Evolutionary conservation across 2,329 filamentous ascomycete species (phyloP), one percentile per base, ranked within the genome.

Genomic region (Sporothrix humicola): DNA sequence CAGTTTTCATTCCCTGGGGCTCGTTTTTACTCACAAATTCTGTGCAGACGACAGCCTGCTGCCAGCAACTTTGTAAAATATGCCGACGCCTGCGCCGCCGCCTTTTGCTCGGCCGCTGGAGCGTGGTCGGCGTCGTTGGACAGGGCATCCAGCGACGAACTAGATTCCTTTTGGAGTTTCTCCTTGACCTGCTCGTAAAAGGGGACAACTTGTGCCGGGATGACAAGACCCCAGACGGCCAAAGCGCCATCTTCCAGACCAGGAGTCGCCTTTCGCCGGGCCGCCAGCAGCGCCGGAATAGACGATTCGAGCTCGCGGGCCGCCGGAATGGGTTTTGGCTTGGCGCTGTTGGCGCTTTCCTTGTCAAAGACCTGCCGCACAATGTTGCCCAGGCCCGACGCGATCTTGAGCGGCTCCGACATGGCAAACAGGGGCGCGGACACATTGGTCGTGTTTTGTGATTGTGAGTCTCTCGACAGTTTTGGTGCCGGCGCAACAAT

Each of bases 321-420:
- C 2, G 93, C 92, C 13, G 91, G 90, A 0, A 86, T 82, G 1
- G 81, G 78, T 46, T 82, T 37, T 37, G 31, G 31, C 31, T 37
- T 37, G 31, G 31, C 31, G 31, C 31, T 37, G 31, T 37, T 79
- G 46, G 23, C 84, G 23, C 84, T 78, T 23, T 31, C 15, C 4
- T 83, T 84, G 26, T 84, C 79, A 20, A 87, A 82, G 17, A 95
- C 79, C 58, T 88, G 87, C 46, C 91, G 88, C 26, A 96, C 84
- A 72, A 97, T 95, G 81, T 97, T 97, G 3, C 93, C 93, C 78
- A 95, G 89, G 50, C 90, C 89, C 52, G 88, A 87, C 0, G 86
- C 82, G 50, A 96, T 89, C 65, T 82, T 83, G 20, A 92, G 87
- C 17, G 91, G 86, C 6, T 82, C 80, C 0, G 91, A 93, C 50